Conservation (phyloP, 371 early-diverging fungal genomes). For the Catenaria anguillulae region DNA sequence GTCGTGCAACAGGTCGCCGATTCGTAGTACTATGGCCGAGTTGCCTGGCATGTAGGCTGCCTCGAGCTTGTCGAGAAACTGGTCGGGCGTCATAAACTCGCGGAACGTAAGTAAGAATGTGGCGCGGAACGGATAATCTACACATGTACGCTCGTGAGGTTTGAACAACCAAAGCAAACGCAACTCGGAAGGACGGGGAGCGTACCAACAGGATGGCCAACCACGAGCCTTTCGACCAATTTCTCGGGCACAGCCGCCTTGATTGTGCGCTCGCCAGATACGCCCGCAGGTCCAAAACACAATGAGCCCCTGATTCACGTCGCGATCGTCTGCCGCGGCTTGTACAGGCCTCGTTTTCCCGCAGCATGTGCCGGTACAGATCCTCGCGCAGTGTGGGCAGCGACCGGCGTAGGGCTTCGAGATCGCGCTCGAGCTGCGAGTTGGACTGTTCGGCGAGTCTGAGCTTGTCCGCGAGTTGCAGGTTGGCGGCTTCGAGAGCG, state of each 20-base stretch:
- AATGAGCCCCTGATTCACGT: slow-evolving; percentile 24
- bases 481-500: slow-evolving; percentile 16
- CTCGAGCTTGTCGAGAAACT: slow-evolving; percentile 20
- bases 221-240: slow-evolving; percentile 32
- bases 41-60: slow-evolving; percentile 9
- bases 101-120: slow-evolving; percentile 30
- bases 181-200: too few relatives aligned
- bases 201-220: slow-evolving; percentile 27
- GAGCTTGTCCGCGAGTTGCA: slow-evolving; percentile 17
- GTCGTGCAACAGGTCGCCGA: not conserved
- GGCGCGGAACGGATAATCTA: slow-evolving; percentile 31
- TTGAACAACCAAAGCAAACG: too few relatives aligned
- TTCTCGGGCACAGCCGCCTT: slow-evolving; percentile 29
- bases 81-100: slow-evolving; percentile 18
- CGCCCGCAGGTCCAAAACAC: slow-evolving; percentile 26
- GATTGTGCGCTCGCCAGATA: slow-evolving; percentile 22
- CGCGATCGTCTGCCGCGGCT: slow-evolving; percentile 24
- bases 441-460: slow-evolving; percentile 25
- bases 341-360: slow-evolving; percentile 18
- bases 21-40: not conserved
- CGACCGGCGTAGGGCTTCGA: slow-evolving; percentile 20
- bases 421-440: slow-evolving; percentile 22
- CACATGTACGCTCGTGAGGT: too few relatives aligned
- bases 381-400: not conserved
- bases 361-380: slow-evolving; percentile 15